Base-by-base conservation (phyloP, 2,329 filamentous ascomycete species). In the Lecanicillium sp. region DNA sequence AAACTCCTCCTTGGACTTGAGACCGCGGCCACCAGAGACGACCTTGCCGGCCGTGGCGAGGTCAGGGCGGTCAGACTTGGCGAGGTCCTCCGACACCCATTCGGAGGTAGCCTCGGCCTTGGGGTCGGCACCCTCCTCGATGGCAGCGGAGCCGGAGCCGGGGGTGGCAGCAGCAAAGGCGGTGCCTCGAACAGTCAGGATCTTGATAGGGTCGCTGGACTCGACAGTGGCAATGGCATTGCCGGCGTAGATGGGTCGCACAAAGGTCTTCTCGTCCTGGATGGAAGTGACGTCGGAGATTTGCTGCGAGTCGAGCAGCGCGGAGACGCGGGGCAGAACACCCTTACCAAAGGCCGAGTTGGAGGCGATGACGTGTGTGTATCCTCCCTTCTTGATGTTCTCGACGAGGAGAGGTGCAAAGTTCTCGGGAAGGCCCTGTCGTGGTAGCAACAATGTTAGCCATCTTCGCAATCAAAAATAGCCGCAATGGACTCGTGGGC, bases 1-100 rank as follows among this genome's bases (percentile, higher is more conserved):
- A 62, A 98, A 98, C 48, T 97, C 90, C 67, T 95, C 89, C 76
- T 96, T 97, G 14, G 91, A 96, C 75, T 97, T 98, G 58, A 98
- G 75, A 36, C 91, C 93, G 58, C 93, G 84, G 6, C 93, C 93
- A 55, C 93, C 93, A 8, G 90, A 95, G 17, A 98, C 93, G 17
- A 98, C 90, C 63, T 80, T 87, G 56, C 79, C 75, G 41, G 93
- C 93, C n/a, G 90, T 94, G 27, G 84, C 84, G 32, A 98, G 81
- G 63, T 98, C 93, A 9, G 93, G 93, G 35, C 94, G 84, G 67
- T 97, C 91, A 40, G 88, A 95, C 71, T 90, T 94, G 59, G 90
- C 81, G 45, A 98, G 79, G 60, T 96, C 84, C 69, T 98, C 93
- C 2, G 87, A 94, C 6, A 98, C 74, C 93, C 93, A 98, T 71